Evolutionary conservation across 148 eudicot species (phyloP).

Genomic region (Rhododendron ovatum): DNA sequence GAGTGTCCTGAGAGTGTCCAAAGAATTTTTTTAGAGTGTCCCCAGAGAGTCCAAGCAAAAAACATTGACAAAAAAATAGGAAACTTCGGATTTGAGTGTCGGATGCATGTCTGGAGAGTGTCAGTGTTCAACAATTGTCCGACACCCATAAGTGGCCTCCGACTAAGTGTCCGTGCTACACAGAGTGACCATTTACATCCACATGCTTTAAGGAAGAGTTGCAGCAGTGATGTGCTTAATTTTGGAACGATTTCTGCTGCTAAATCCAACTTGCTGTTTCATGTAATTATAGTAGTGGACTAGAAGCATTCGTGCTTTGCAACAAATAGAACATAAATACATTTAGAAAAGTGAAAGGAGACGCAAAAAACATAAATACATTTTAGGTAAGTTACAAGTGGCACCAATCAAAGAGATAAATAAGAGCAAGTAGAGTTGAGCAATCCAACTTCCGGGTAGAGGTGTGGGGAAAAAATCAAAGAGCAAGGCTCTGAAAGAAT

Average conservation of each 20-base stretch:
- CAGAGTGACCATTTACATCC: neutral
- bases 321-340: too few species aligned
- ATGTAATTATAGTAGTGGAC: neutral
- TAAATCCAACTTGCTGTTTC: neutral
- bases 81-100: too few species aligned
- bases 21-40: too few species aligned
- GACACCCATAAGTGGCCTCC: too few species aligned
- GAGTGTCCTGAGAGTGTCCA: too few species aligned
- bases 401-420: neutral
- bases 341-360: neutral
- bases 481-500: neutral
- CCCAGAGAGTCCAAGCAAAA: too few species aligned
- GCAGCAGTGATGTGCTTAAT: neutral
- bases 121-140: too few species aligned
- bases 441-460: neutral
- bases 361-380: neutral
- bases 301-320: neutral
- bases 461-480: neutral
- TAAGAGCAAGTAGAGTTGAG: neutral
- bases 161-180: too few species aligned
- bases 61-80: too few species aligned
- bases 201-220: neutral
- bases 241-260: neutral
- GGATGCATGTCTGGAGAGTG: too few species aligned
- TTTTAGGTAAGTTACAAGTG: neutral